phyloP scores from a whole-genome alignment of 345 rosid genomes.

The Viola odorata region DNA sequence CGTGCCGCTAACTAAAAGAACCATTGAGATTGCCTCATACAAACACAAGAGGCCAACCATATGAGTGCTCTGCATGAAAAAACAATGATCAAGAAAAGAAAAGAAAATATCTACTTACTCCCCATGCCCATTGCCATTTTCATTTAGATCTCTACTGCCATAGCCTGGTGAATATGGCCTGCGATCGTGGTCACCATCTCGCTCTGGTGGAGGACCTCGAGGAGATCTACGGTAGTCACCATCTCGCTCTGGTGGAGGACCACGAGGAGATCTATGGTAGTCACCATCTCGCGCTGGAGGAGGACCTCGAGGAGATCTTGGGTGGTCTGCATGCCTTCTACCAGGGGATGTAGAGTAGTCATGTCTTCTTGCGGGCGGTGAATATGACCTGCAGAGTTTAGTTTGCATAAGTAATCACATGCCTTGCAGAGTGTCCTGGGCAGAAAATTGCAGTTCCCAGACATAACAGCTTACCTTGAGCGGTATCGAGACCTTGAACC shows the following conservation, averaged over 20 bases:
- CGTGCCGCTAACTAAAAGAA: no score
- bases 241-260: conserved; percentile 63
- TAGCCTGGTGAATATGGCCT: conserved; percentile 67
- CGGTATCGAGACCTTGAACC: conserved; percentile 72
- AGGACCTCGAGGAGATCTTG: conserved; percentile 69
- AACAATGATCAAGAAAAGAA: neutral
- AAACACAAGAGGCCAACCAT: no score
- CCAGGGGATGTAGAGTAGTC: conserved; percentile 69
- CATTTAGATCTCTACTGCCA: conserved; percentile 32
- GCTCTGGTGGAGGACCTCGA: conserved; percentile 52
- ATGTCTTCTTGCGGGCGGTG: conserved; percentile 62
- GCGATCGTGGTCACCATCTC: conserved; percentile 36
- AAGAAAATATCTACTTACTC: conserved; percentile 38
- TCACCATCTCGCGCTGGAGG: conserved; percentile 55
- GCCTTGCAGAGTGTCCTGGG: neutral
- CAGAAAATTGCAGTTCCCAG: neutral
- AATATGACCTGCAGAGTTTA: conserved; percentile 55
- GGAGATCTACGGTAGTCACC: conserved; percentile 28
- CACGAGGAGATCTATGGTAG: conserved; percentile 18
- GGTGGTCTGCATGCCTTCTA: conserved; percentile 56
- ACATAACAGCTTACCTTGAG: conserved; percentile 54
- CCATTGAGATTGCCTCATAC: no score
- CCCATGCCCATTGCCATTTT: conserved; percentile 42
- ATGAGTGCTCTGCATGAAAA: neutral
- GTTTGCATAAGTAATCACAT: neutral